A percentile compares a stretch with the other conserved stretches of the same genome.
These are phyloP conservation scores for Tolypocladium nubicola DNA, from an alignment of 2,329 filamentous ascomycete genomes.

Conservation along the genomic window DNA sequence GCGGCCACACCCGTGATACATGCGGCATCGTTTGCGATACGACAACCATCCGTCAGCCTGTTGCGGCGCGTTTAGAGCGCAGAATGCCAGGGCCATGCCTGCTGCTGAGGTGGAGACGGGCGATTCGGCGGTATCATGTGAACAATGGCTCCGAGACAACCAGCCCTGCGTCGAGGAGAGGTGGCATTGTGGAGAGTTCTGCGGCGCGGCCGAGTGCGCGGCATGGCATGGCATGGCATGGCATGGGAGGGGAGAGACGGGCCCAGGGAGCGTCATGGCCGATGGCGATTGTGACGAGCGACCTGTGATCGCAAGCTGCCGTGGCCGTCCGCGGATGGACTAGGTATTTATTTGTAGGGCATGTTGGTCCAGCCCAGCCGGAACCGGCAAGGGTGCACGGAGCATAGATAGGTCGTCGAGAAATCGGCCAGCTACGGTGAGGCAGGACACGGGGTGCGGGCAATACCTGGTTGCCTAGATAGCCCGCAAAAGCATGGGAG, in stretches of 20 bases:
- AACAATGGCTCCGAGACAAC: background rate
- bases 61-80: background rate
- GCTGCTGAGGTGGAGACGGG: background rate
- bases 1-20: background rate
- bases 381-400: background rate
- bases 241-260: background rate
- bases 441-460: background rate
- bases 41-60: background rate
- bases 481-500: background rate
- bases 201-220: background rate
- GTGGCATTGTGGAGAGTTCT: background rate
- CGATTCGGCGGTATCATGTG: background rate
- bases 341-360: background rate
- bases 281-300: background rate
- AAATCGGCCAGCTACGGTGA: background rate
- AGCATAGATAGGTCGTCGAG: background rate
- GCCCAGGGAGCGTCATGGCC: background rate
- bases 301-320: background rate
- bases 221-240: background rate
- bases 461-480: background rate
- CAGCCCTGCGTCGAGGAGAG: background rate
- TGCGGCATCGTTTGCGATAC: background rate
- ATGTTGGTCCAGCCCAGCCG: background rate
- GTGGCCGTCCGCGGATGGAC: background rate
- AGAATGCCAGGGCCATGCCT: background rate